Percentiles rank a stretch among this genome's conserved stretches.
Evolutionary conservation across 1,284 basidiomycete species (phyloP).

Genomic region (Papiliotrema flavescens): DNA sequence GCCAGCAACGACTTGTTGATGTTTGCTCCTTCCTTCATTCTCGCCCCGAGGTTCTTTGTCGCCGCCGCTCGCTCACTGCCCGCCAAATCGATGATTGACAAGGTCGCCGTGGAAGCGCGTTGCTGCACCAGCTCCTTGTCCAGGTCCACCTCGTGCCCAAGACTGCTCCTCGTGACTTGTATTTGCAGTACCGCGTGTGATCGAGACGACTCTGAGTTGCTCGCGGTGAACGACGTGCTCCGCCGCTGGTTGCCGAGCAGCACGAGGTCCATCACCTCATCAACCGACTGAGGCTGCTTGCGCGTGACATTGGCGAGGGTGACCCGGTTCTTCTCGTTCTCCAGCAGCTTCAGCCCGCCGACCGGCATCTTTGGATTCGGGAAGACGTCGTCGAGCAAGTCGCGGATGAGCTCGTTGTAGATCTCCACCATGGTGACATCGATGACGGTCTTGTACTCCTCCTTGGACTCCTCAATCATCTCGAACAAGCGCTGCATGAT

Average conservation of each 20-base stretch:
- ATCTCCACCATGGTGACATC: slow-evolving; percentile 93
- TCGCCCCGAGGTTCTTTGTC: slow-evolving; percentile 92
- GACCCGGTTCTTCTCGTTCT: slow-evolving; percentile 74
- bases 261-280: slow-evolving; percentile 90
- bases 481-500: slow-evolving; percentile 96
- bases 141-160: slow-evolving; percentile 42
- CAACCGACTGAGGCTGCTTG: slow-evolving; percentile 70
- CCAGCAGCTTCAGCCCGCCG: slow-evolving; percentile 84
- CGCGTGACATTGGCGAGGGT: slow-evolving; percentile 82
- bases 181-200: slow-evolving; percentile 95
- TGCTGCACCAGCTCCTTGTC: slow-evolving; percentile 26
- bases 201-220: slow-evolving; percentile 90
- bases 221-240: slow-evolving; percentile 87
- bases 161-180: slow-evolving; percentile 76
- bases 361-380: slow-evolving; percentile 54
- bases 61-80: slow-evolving; percentile 93
- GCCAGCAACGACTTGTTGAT: slow-evolving; percentile 97
- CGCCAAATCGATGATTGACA: slow-evolving; percentile 94
- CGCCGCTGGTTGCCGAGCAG: slow-evolving; percentile 78
- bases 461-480: slow-evolving; percentile 75
- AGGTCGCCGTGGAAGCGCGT: slow-evolving; percentile 77
- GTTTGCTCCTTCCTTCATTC: slow-evolving; percentile 95
- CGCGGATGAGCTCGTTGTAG: slow-evolving; percentile 97
- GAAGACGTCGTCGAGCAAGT: slow-evolving; percentile 72
- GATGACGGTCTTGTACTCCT: slow-evolving; percentile 78